These are phyloP conservation scores for Hymenoscyphus fructigenus DNA, from an alignment of 2,329 filamentous ascomycete species.

Conservation along the genomic window DNA sequence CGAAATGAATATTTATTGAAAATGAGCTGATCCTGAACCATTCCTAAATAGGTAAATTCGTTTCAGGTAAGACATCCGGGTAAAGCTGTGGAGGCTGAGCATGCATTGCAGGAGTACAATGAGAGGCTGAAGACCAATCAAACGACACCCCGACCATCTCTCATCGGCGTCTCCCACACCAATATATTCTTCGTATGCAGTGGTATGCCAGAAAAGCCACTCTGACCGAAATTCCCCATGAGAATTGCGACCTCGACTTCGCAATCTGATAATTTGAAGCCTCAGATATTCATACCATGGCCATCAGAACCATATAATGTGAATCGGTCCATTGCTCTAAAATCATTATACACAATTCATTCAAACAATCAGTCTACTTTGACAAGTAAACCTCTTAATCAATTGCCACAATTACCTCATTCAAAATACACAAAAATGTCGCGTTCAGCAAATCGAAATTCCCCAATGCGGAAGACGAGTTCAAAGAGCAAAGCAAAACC, in stretches of 20 bases:
- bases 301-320: background rate
- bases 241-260: background rate
- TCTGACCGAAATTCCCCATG: background rate
- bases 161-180: too few species aligned
- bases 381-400: too few species aligned
- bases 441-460: background rate
- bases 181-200: too few species aligned
- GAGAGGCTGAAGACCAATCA: too few species aligned
- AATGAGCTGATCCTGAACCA: background rate
- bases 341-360: background rate
- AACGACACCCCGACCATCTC: too few species aligned
- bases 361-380: background rate
- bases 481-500: background rate
- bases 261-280: background rate
- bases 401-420: background rate
- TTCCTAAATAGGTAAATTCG: background rate
- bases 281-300: background rate
- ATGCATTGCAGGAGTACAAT: background rate
- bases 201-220: too few species aligned
- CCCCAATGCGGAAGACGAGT: background rate
- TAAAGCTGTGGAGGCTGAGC: background rate
- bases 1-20: too few species aligned
- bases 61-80: background rate
- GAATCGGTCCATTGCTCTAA: background rate
- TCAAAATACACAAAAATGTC: background rate